Base-by-base conservation (phyloP, 345 rosid genomes). In the Eucalyptus regnans region DNA sequence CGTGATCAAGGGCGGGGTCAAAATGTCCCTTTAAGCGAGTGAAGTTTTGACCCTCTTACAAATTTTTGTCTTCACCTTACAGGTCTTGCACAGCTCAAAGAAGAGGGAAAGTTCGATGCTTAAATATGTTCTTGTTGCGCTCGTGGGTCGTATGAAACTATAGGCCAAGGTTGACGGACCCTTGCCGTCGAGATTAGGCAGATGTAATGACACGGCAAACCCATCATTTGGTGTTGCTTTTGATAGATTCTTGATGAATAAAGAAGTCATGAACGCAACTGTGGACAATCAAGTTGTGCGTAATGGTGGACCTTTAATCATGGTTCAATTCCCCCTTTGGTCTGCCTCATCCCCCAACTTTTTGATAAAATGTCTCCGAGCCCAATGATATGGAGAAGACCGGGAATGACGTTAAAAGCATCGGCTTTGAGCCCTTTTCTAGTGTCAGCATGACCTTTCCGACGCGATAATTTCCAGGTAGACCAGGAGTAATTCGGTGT, bases 251-350 rank as follows among this genome's bases (percentile, higher is more conserved):
- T 76, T 76, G 84, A 62, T 66, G 50, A 64, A 43, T 87, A 56
- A 49, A 62, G 88, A 50, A 48, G 52, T 62, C 88, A 64, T 43
- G 51, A 87, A 64, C 88, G 41, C 80, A 49, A 88, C 64, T 88
- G 89, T 88, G 60, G 86, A 50, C 89, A 88, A 88, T 88, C 89
- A 76, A 76, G 89, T 76, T n/a, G 51, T 50, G 86, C 17, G 50
- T 25, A 22, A 88, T 79, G 86, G 89, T 88, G 89, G 89, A 88
- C 46, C 89, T 88, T 79, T 46, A 76, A 88, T 88, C 89, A 88
- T 88, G 85, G 60, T 60, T 54, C 68, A 62, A 76, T 60, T 64
- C 87, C 43, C 50, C 50, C 46, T 29, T 13, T 37, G 84, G 84
- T 76, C 84, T 76, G 48, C 48, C 84, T 41, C 84, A 76, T 76